Conservation (phyloP, 164 flowering plant genomes). For the Litsea cubeba region DNA sequence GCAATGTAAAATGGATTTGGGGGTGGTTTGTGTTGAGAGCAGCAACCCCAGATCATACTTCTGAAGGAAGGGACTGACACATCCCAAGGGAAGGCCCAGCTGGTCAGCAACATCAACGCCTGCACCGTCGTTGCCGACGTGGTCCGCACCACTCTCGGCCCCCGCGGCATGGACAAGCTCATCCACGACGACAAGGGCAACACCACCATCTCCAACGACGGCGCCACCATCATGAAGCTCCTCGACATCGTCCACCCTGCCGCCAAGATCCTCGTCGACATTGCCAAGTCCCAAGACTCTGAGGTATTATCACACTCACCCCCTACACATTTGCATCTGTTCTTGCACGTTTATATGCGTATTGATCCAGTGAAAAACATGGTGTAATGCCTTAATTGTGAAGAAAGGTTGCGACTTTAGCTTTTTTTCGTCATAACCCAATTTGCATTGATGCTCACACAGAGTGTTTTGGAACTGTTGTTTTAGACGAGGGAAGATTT, state of each 20-base stretch:
- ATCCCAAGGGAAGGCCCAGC: constrained; percentile 96
- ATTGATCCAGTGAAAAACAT: too few relatives aligned
- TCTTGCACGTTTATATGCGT: too few relatives aligned
- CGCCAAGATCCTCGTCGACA: constrained; percentile 94
- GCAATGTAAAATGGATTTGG: neutral
- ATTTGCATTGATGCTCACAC: too few relatives aligned
- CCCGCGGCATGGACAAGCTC: constrained; percentile 96
- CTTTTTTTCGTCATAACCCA: too few relatives aligned
- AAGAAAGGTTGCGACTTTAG: too few relatives aligned
- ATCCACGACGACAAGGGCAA: constrained; percentile 94
- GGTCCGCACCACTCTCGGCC: constrained; percentile 91
- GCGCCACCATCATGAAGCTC: constrained; percentile 99
- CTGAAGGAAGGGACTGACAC: constrained; percentile 98
- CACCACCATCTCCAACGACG: constrained; percentile 96
- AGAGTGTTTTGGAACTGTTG: too few relatives aligned
- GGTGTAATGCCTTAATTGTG: too few relatives aligned
- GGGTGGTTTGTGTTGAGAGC: constrained; percentile 8
- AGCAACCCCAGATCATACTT: constrained; percentile 97
- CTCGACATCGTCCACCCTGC: constrained; percentile 97
- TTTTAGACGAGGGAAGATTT: too few relatives aligned
- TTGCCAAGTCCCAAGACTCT: constrained; percentile 97
- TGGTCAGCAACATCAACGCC: constrained; percentile 94
- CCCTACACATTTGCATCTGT: too few relatives aligned
- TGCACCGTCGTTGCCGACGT: constrained; percentile 78
- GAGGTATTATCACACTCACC: constrained; percentile 47